A percentile compares a stretch with the other conserved stretches of the same genome.
Conservation (phyloP, 2,329 filamentous ascomycete genomes). For the Lasiodiplodia theobromae region DNA sequence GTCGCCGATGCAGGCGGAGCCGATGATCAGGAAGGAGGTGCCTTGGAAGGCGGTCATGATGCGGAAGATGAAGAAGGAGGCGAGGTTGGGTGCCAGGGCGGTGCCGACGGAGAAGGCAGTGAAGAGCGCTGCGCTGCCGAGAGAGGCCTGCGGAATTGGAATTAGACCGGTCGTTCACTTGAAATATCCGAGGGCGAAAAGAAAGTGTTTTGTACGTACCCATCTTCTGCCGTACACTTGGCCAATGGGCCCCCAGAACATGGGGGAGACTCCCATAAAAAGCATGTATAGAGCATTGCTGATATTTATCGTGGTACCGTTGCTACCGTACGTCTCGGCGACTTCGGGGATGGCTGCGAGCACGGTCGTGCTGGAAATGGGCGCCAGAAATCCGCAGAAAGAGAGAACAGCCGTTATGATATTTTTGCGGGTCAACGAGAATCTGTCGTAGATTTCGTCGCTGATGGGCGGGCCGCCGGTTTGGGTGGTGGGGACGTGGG, state of each 20-base stretch:
- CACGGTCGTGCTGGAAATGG: slow-evolving; percentile 76
- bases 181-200: background rate
- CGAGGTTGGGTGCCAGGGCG: slow-evolving; percentile 73
- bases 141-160: slow-evolving; percentile 57
- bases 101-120: slow-evolving; percentile 74
- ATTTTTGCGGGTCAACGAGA: slow-evolving; percentile 68
- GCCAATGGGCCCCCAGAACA: slow-evolving; percentile 75
- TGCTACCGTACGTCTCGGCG: slow-evolving; percentile 68
- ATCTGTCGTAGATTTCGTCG: slow-evolving; percentile 68
- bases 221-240: slow-evolving; percentile 56
- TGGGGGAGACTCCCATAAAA: slow-evolving; percentile 71
- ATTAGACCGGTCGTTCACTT: background rate
- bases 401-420: slow-evolving; percentile 73
- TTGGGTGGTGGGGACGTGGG: slow-evolving; percentile 15
- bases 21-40: slow-evolving; percentile 76
- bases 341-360: slow-evolving; percentile 78
- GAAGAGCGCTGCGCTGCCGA: slow-evolving; percentile 69
- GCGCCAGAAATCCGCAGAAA: slow-evolving; percentile 78
- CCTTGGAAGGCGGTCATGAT: slow-evolving; percentile 78
- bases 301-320: slow-evolving; percentile 73
- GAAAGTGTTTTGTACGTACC: slow-evolving; percentile 45
- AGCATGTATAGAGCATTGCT: slow-evolving; percentile 78
- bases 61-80: slow-evolving; percentile 75
- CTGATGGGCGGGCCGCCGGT: slow-evolving; percentile 4
- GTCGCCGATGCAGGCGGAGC: slow-evolving; percentile 71